Percentiles rank a stretch among this genome's conserved stretches.
These are phyloP conservation scores for Sporothrix humicola DNA, from an alignment of 2,329 filamentous ascomycete species.

Conservation along the genomic window DNA sequence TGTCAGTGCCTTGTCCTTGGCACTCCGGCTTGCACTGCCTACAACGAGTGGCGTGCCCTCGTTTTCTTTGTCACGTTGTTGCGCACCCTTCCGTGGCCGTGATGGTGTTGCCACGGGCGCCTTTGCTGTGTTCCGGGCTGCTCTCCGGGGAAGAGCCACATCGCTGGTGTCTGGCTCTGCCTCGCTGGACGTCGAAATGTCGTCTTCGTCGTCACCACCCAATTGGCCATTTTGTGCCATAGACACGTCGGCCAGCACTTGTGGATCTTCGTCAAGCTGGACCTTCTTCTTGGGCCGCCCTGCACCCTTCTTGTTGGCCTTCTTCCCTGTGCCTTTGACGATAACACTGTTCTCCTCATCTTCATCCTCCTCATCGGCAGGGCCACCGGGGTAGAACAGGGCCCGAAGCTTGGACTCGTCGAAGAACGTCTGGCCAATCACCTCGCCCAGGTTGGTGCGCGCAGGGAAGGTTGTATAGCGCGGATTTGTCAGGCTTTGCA, in stretches of 20 bases:
- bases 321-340: constrained; percentile 54
- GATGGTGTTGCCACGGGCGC: constrained; percentile 48
- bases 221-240: constrained; percentile 12
- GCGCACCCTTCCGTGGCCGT: constrained; percentile 40
- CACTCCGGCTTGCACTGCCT: constrained; percentile 78
- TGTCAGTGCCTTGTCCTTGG: constrained; percentile 82
- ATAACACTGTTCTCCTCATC: constrained; percentile 47
- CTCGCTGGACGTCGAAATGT: constrained; percentile 35
- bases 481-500: constrained; percentile 71
- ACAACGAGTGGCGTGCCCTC: constrained; percentile 69
- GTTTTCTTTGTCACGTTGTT: constrained; percentile 74
- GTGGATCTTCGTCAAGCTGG: constrained; percentile 20
- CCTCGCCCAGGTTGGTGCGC: constrained; percentile 88
- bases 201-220: constrained; percentile 25
- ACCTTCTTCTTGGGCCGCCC: constrained; percentile 20
- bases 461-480: constrained; percentile 87
- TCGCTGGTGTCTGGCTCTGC: constrained; percentile 20
- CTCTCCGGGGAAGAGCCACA: constrained; percentile 25
- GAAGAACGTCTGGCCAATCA: constrained; percentile 87
- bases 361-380: constrained; percentile 46
- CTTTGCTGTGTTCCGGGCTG: constrained; percentile 38
- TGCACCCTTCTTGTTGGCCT: constrained; percentile 44
- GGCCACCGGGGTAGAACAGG: constrained; percentile 70
- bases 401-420: constrained; percentile 66
- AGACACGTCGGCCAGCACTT: constrained; percentile 29